Evolutionary conservation across 2,329 filamentous ascomycete genomes (phyloP).

Genomic region (Diplodia scrobiculata): DNA sequence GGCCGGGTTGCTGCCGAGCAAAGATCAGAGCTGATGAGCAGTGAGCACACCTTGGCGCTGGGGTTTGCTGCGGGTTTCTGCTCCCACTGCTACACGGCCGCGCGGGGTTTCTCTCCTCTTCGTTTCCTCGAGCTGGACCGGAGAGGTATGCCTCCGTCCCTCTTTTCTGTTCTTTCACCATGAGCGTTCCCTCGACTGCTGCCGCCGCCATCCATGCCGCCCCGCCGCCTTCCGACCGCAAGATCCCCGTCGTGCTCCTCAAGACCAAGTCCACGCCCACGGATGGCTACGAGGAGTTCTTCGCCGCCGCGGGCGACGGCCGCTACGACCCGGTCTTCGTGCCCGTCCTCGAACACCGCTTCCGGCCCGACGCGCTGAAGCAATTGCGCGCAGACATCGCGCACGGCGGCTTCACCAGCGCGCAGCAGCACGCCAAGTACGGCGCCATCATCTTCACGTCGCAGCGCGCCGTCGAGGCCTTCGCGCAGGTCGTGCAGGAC

Average conservation of each 20-base stretch:
- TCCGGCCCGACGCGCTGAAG: constrained; percentile 62
- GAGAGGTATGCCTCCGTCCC: constrained; percentile 4
- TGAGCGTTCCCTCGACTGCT: constrained; percentile 24
- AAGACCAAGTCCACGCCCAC: constrained; percentile 74
- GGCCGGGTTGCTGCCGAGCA: constrained; percentile 18
- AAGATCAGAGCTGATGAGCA: background rate
- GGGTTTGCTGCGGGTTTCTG: background rate
- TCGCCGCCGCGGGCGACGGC: constrained; percentile 52
- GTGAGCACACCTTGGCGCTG: background rate
- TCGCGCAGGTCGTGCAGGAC: constrained; percentile 63
- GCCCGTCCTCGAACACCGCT: constrained; percentile 73
- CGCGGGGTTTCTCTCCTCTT: background rate
- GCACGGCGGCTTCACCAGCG: constrained; percentile 44
- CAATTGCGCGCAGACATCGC: constrained; percentile 57
- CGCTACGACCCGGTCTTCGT: constrained; percentile 69
- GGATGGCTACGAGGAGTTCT: constrained; percentile 72
- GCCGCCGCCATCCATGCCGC: constrained; percentile 3
- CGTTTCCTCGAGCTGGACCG: background rate
- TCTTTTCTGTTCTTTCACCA: constrained; percentile 8
- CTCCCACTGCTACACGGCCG: background rate
- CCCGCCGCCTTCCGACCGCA: constrained; percentile 16
- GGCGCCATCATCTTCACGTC: constrained; percentile 84
- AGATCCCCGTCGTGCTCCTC: constrained; percentile 66
- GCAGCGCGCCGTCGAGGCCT: constrained; percentile 79
- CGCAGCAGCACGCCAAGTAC: constrained; percentile 52